Conservation (phyloP, 257 asterid genomes). For the Nicotiana otophora region DNA sequence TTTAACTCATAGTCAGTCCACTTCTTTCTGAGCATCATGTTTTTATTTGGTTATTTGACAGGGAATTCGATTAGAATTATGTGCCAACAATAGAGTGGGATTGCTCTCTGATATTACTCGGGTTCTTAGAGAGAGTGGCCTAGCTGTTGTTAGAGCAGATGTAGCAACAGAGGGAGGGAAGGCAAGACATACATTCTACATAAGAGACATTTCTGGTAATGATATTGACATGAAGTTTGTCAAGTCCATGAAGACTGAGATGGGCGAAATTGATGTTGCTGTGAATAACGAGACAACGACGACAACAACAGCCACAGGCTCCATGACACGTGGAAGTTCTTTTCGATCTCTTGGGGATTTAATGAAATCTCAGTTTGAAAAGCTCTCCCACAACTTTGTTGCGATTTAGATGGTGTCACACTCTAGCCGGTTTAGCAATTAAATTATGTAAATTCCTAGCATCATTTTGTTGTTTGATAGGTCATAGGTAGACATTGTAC, state of each 20-base stretch:
- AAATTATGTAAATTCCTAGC: neutral
- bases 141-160: constrained; percentile 25
- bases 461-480: neutral
- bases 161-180: constrained; percentile 7
- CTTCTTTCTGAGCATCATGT: neutral
- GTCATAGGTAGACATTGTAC: neutral
- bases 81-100: constrained; percentile 61
- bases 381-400: constrained; percentile 6
- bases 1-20: neutral
- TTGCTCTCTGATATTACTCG: constrained; percentile 70
- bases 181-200: constrained; percentile 51
- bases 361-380: constrained; percentile 11
- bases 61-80: constrained; percentile 62
- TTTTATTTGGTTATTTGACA: neutral
- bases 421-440: constrained; percentile 10
- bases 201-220: constrained; percentile 68
- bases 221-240: constrained; percentile 46
- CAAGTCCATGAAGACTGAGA: constrained; percentile 55
- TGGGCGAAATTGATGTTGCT: constrained; percentile 44
- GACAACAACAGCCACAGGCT: constrained; percentile 24
- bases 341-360: constrained; percentile 6
- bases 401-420: neutral
- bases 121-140: constrained; percentile 66
- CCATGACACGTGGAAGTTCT: constrained; percentile 13
- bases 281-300: constrained; percentile 37